A percentile compares a stretch with the other conserved stretches of the same genome.
phyloP scores from a whole-genome alignment of 1,284 basidiomycete species.

The Sporisorium reilianum region DNA sequence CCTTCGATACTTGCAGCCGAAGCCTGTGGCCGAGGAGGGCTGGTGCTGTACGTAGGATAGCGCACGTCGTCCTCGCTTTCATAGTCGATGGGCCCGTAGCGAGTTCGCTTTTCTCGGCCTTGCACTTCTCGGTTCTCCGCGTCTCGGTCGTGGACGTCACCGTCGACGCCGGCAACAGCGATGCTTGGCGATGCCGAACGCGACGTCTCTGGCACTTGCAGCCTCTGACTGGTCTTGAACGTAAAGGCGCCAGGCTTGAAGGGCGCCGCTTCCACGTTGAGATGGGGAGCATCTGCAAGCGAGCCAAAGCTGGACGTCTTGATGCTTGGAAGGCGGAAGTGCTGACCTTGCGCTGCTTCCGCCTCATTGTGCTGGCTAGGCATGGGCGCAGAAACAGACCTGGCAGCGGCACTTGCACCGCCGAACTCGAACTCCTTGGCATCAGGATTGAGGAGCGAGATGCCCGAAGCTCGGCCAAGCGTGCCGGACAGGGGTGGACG shows the following conservation, averaged over 20 bases:
- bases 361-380: conserved; percentile 3
- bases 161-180: neutral
- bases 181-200: conserved; percentile 1
- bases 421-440: conserved; percentile 57
- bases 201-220: conserved; percentile 23
- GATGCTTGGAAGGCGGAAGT: conserved; percentile 61
- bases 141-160: neutral
- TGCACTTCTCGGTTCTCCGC: conserved; percentile 35
- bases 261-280: conserved; percentile 57
- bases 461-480: conserved; percentile 35
- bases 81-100: conserved; percentile 46
- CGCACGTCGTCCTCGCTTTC: conserved; percentile 33
- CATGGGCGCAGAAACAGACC: conserved; percentile 26
- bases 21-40: conserved; percentile 45
- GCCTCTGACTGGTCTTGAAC: conserved; percentile 51
- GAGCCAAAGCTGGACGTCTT: conserved; percentile 59
- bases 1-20: conserved; percentile 62
- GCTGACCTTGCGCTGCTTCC: conserved; percentile 1
- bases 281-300: conserved; percentile 40
- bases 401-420: conserved; percentile 4
- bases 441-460: conserved; percentile 50
- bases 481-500: conserved; percentile 27
- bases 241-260: conserved; percentile 61
- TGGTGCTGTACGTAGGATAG: conserved; percentile 16
- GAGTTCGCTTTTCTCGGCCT: conserved; percentile 56